Evolutionary conservation across 768 basidiomycete genomes (phyloP), one percentile per base, ranked within the genome.

Genomic region (Auriculariales sp.): DNA sequence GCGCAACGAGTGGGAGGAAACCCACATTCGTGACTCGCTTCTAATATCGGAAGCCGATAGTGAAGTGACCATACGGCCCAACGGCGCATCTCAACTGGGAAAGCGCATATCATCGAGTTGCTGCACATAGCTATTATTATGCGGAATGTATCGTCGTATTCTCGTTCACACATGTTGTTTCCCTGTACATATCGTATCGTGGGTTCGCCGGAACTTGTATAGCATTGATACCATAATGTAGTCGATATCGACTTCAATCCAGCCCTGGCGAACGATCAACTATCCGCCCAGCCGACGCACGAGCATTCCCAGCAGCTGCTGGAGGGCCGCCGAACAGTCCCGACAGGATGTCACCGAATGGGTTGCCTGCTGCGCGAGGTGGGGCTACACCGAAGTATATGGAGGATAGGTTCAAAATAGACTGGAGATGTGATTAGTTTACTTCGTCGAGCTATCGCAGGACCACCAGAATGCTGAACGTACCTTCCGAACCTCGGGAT

Each of bases 311-410:
- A 44, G 39, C 33, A 4, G 49, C 46, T 10, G 54, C 49, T 25
- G 49, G 58, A 2, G 74, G 74, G 5, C 88, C 88, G 25, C 92
- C 92, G 52, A 98, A 83, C 61, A 97, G 68, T 3, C 82, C 81
- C 3, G 90, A 87, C 64, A 98, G 67, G 73, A 97, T 84, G 27
- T 92, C 89, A 27, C 82, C 86, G 46, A 97, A 64, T 4, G 93
- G 83, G 60, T 94, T 94, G 5, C 71, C 78, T 10, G 77, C 73
- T 49, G 67, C 64, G 51, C 81, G 71, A 47, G 89, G 85, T 30
- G 79, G 83, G 5, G 88, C 83, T 46, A 98, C 82, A 6, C 81
- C 82, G 65, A 99, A 98, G 65, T 88, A 92, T 24, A 91, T 62
- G 12, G 72, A 72, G 3, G 75, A 79, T 47, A 93, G 68, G 49